Evolutionary conservation across 768 basidiomycete species (phyloP).

Genomic region (Kwoniella sp.): DNA sequence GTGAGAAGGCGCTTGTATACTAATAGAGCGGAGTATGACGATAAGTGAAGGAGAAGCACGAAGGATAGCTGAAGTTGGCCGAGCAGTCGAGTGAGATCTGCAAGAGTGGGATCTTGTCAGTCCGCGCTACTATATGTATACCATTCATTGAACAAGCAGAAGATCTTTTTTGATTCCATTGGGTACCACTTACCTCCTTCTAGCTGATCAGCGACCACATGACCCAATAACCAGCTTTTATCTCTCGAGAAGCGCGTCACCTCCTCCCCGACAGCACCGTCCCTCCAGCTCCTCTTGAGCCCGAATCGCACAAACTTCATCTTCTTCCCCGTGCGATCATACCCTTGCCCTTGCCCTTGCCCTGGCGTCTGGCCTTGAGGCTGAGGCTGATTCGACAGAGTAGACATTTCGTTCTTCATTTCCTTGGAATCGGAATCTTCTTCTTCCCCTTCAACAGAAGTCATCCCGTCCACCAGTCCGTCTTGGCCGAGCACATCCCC

Average conservation of each 20-base stretch:
- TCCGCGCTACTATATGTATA: neutral
- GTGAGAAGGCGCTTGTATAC: slow-evolving; percentile 56
- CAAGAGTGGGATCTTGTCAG: neutral
- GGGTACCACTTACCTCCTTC: slow-evolving; percentile 52
- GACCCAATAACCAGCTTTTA: slow-evolving; percentile 56
- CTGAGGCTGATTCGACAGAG: slow-evolving; percentile 2
- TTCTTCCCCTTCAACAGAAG: slow-evolving; percentile 44
- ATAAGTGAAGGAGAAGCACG: slow-evolving; percentile 56
- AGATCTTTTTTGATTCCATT: too few species aligned
- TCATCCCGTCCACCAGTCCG: slow-evolving; percentile 50
- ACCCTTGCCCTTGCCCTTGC: slow-evolving; percentile 6
- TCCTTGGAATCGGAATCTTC: slow-evolving; percentile 26
- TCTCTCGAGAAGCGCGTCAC: slow-evolving; percentile 55
- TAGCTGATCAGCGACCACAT: slow-evolving; percentile 43
- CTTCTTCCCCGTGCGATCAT: slow-evolving; percentile 24
- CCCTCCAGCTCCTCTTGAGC: slow-evolving; percentile 56
- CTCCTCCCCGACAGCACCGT: slow-evolving; percentile 56
- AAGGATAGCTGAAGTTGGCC: slow-evolving; percentile 57
- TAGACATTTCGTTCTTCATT: neutral
- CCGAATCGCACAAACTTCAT: slow-evolving; percentile 52
- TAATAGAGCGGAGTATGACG: slow-evolving; percentile 56
- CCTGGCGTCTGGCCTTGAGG: neutral
- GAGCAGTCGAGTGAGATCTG: slow-evolving; percentile 52
- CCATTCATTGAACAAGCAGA: neutral
- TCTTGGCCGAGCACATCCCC: slow-evolving; percentile 46